Evolutionary conservation across 148 eudicot species (phyloP).

Genomic region (Cornus florida): DNA sequence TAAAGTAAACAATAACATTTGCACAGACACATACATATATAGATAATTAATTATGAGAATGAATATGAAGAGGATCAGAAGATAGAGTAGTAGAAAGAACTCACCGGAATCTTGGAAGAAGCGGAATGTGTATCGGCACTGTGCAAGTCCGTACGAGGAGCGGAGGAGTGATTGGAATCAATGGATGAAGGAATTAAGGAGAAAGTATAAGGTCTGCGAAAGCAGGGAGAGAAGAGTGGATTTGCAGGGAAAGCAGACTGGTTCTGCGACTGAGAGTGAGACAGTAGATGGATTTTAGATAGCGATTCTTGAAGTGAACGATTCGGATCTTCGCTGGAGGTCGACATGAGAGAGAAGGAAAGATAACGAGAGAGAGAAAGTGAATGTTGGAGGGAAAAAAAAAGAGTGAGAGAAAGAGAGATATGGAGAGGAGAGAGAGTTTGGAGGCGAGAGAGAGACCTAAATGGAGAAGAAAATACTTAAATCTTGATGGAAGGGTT

Average conservation of each 20-base stretch:
- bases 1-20: background rate
- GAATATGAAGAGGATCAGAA: background rate
- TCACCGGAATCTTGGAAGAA: background rate
- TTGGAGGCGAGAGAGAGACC: background rate
- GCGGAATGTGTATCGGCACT: background rate
- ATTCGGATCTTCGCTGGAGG: background rate
- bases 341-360: slow-evolving; percentile 1
- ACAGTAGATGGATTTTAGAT: slow-evolving; percentile 1
- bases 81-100: background rate
- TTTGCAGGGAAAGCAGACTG: background rate
- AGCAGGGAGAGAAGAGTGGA: background rate
- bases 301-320: background rate
- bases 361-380: background rate
- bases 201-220: background rate
- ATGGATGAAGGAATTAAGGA: slow-evolving; percentile 1
- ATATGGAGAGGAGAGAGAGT: too few relatives aligned
- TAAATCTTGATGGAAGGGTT: too few relatives aligned
- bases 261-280: slow-evolving; percentile 6
- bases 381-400: background rate
- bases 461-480: too few relatives aligned
- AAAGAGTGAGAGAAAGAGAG: background rate
- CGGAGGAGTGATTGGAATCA: background rate
- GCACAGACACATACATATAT: background rate
- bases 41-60: background rate
- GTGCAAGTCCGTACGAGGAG: background rate